Evolutionary conservation across 2,329 filamentous ascomycete species (phyloP).

Genomic region (Monosporascus sp.): DNA sequence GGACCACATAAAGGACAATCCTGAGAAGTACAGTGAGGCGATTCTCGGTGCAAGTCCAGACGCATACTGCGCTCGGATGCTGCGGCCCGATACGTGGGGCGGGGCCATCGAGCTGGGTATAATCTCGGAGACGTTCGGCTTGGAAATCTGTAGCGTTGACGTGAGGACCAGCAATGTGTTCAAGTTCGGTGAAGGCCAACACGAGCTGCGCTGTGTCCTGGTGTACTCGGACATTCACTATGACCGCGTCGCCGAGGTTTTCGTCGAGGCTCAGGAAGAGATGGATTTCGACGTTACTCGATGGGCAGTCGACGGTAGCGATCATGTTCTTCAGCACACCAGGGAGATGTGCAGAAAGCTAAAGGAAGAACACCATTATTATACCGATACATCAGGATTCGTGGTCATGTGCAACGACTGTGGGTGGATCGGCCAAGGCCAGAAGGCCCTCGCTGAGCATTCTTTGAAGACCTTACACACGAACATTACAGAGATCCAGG

Average conservation of each 20-base stretch:
- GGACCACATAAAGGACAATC: conserved; percentile 68
- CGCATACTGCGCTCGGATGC: conserved; percentile 78
- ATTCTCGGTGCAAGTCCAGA: conserved; percentile 68
- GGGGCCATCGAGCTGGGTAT: conserved; percentile 87
- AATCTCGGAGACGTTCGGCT: conserved; percentile 74
- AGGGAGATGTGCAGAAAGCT: conserved; percentile 60
- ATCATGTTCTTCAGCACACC: conserved; percentile 67
- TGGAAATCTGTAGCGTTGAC: conserved; percentile 82
- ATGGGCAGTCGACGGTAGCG: conserved; percentile 45
- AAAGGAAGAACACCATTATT: conserved; percentile 68
- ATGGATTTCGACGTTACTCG: conserved; percentile 67
- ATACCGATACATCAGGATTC: conserved; percentile 80
- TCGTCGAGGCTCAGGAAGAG: conserved; percentile 50
- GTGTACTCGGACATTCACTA: conserved; percentile 94
- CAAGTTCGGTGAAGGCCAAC: conserved; percentile 70
- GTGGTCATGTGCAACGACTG: conserved; percentile 71
- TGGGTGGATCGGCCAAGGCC: conserved; percentile 61
- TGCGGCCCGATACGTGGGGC: conserved; percentile 77
- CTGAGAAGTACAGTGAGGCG: conserved; percentile 66
- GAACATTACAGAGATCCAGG: conserved; percentile 47
- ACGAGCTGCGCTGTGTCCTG: conserved; percentile 62
- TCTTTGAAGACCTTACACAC: conserved; percentile 55
- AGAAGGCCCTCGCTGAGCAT: conserved; percentile 57
- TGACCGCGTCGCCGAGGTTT: conserved; percentile 76
- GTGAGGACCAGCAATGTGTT: conserved; percentile 48